phyloP scores from a whole-genome alignment of 1,284 basidiomycete species.

The Phenoliferia sp. region DNA sequence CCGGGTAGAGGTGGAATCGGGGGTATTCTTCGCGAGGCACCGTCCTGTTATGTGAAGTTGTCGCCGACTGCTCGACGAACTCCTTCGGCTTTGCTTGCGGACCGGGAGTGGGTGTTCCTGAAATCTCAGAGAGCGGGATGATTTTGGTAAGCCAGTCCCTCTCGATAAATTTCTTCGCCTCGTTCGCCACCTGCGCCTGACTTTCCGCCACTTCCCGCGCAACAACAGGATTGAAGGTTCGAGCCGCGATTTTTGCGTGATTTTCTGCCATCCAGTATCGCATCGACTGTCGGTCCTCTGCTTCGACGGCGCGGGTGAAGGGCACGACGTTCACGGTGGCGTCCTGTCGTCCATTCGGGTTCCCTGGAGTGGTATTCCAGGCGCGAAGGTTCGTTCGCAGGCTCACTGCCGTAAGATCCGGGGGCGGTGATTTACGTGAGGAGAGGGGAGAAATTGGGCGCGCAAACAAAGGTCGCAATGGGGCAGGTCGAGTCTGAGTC shows the following conservation, averaged over 20 bases:
- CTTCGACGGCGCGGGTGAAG: too few relatives aligned
- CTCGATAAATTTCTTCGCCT: neutral
- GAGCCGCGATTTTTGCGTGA: too few relatives aligned
- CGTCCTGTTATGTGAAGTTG: neutral
- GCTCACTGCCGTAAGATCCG: neutral
- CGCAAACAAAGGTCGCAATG: neutral
- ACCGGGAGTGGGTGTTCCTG: conserved; percentile 1
- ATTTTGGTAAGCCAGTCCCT: neutral
- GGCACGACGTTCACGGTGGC: too few relatives aligned
- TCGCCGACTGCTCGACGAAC: neutral
- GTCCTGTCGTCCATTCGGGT: too few relatives aligned
- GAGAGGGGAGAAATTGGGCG: neutral
- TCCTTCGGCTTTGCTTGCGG: neutral
- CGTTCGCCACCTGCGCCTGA: too few relatives aligned
- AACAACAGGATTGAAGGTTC: neutral
- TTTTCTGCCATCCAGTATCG: too few relatives aligned
- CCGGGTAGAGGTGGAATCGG: neutral
- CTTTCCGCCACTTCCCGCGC: neutral
- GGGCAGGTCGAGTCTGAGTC: neutral
- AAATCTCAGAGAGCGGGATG: neutral
- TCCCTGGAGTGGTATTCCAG: neutral
- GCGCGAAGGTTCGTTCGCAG: neutral
- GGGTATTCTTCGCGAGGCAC: neutral
- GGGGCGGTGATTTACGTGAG: neutral
- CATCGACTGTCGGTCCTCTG: too few relatives aligned